Evolutionary conservation across 192 early-diverging fungal genomes (phyloP).

Genomic region (Phlyctochytrium arcticum): DNA sequence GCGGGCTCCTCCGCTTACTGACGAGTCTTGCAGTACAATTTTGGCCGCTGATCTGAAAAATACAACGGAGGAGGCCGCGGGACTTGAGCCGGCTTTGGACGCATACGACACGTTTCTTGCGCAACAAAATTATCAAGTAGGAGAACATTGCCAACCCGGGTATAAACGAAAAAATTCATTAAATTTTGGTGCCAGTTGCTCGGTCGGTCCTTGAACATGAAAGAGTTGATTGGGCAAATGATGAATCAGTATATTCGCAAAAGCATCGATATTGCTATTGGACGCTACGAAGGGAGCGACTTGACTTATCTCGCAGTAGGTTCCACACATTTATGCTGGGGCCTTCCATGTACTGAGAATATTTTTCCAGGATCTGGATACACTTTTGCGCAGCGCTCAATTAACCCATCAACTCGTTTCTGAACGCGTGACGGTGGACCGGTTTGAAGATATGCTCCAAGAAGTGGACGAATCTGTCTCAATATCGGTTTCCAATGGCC

Average conservation of each 20-base stretch:
- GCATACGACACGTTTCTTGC: conserved; percentile 32
- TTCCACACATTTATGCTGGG: neutral
- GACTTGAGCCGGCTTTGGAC: conserved; percentile 10
- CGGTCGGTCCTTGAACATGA: conserved; percentile 41
- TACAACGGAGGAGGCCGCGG: conserved; percentile 16
- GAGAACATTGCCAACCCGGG: neutral
- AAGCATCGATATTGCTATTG: conserved; percentile 42
- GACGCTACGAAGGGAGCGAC: conserved; percentile 40
- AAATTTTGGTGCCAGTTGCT: conserved; percentile 41
- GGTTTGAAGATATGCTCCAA: conserved; percentile 44
- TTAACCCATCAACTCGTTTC: conserved; percentile 40
- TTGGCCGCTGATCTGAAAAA: conserved; percentile 24
- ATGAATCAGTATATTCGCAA: conserved; percentile 39
- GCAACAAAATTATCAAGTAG: conserved; percentile 30
- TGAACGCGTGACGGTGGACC: conserved; percentile 30
- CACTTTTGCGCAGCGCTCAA: conserved; percentile 29
- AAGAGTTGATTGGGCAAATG: conserved; percentile 32
- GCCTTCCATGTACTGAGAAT: neutral
- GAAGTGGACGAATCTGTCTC: conserved; percentile 42
- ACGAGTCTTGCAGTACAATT: conserved; percentile 14
- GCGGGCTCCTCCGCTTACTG: neutral
- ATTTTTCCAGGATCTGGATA: conserved; percentile 39
- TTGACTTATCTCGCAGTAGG: conserved; percentile 35
- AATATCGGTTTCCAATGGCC: conserved; percentile 23
- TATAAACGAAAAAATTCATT: no score